Evolutionary conservation across 2,329 filamentous ascomycete genomes (phyloP).

Genomic region (Hymenoscyphus occultus): DNA sequence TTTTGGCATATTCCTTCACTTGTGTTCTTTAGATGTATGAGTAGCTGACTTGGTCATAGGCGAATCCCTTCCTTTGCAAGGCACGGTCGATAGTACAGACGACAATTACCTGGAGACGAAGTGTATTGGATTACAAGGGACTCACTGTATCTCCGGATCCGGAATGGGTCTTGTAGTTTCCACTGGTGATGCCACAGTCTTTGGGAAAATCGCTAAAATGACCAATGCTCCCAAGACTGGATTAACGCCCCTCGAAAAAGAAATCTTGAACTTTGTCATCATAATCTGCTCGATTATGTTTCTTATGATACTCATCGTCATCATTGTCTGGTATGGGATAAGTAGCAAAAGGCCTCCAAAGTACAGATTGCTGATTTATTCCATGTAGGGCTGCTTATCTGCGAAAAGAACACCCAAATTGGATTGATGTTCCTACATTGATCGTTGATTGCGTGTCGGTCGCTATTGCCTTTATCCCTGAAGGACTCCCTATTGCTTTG

Average conservation of each 20-base stretch:
- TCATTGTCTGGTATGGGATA: conserved; percentile 59
- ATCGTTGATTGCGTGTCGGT: conserved; percentile 72
- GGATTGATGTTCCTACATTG: conserved; percentile 68
- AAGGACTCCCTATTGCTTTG: conserved; percentile 68
- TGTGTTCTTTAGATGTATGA: not conserved
- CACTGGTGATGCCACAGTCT: conserved; percentile 70
- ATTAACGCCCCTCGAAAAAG: conserved; percentile 67
- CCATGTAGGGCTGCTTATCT: conserved; percentile 56
- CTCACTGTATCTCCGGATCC: conserved; percentile 69
- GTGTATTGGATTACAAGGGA: conserved; percentile 76
- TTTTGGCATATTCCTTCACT: not conserved
- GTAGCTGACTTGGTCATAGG: conserved; percentile 39
- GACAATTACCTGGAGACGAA: conserved; percentile 74
- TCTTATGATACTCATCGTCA: conserved; percentile 60
- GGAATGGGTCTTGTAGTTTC: conserved; percentile 66
- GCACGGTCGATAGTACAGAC: conserved; percentile 63
- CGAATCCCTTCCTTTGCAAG: conserved; percentile 63
- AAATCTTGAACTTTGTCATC: conserved; percentile 69
- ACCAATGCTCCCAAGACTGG: conserved; percentile 67
- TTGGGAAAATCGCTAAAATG: conserved; percentile 71
- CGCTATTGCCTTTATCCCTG: conserved; percentile 73
- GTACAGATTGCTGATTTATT: not conserved
- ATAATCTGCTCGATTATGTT: conserved; percentile 68
- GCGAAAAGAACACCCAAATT: conserved; percentile 61
- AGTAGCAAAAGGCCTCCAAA: not conserved